phyloP scores from a whole-genome alignment of 2,329 filamentous ascomycete species.

The Domatiomyces catenatus region DNA sequence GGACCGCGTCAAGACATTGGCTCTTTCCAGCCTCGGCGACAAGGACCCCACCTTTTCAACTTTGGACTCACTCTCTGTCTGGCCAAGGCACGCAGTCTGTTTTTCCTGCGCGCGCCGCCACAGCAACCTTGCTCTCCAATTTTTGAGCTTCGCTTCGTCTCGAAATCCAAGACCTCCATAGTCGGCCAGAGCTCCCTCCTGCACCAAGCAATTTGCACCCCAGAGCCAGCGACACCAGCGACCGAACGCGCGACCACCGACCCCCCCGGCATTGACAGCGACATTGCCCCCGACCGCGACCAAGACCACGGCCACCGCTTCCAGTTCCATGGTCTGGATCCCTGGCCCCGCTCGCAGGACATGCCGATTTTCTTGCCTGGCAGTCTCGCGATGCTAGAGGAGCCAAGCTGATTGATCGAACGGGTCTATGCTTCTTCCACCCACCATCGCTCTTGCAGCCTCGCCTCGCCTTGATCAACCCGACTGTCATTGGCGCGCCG shows the following conservation, averaged over 20 bases:
- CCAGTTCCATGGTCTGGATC: background rate
- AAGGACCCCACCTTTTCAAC: background rate
- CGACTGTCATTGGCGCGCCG: background rate
- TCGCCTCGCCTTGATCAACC: background rate
- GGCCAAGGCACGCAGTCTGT: background rate
- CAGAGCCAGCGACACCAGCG: too few species aligned
- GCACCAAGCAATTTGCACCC: background rate
- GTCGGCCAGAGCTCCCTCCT: background rate
- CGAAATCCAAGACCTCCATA: background rate
- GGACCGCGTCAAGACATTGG: background rate
- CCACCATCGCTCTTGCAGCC: background rate
- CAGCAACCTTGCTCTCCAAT: background rate
- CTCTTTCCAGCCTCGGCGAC: background rate
- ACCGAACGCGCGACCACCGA: background rate
- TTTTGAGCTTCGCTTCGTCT: background rate
- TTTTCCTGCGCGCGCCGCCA: background rate
- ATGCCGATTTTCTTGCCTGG: background rate
- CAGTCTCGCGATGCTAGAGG: background rate
- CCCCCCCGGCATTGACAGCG: background rate
- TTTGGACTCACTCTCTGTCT: background rate
- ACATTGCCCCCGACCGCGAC: background rate
- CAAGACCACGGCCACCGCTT: background rate
- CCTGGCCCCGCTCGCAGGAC: background rate
- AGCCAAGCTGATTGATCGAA: background rate
- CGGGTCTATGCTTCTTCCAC: background rate